phyloP scores from a whole-genome alignment of 352 stramenopile genomes.

The Phytophthora aleatoria region DNA sequence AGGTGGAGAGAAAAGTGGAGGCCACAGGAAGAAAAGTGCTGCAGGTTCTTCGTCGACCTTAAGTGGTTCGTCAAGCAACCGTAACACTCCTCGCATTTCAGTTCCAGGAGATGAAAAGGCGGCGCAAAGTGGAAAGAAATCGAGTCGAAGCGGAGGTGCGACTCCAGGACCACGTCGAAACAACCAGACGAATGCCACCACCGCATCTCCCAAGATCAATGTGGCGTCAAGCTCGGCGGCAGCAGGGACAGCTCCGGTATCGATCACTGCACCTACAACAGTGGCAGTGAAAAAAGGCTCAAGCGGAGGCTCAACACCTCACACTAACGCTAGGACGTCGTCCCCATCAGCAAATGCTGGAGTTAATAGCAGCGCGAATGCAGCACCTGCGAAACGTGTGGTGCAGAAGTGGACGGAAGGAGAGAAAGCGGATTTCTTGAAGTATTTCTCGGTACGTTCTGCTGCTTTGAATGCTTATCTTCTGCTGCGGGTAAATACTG shows the following conservation, averaged over 20 bases:
- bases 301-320: constrained; percentile 16
- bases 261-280: constrained; percentile 6
- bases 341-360: constrained; percentile 32
- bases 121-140: constrained; percentile 45
- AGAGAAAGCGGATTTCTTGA: constrained; percentile 89
- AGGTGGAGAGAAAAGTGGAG: constrained; percentile 30
- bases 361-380: constrained; percentile 14
- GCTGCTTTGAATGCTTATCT: neutral
- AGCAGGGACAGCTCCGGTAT: constrained; percentile 1
- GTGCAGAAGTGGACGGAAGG: constrained; percentile 91
- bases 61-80: constrained; percentile 11
- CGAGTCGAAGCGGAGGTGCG: constrained; percentile 32
- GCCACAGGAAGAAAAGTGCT: constrained; percentile 32
- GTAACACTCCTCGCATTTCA: constrained; percentile 29
- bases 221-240: neutral
- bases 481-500: neutral
- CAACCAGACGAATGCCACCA: constrained; percentile 22
- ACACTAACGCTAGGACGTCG: constrained; percentile 15
- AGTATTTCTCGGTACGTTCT: constrained; percentile 82
- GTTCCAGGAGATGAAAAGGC: constrained; percentile 49
- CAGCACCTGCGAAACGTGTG: constrained; percentile 66
- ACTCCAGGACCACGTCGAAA: constrained; percentile 42
- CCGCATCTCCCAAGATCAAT: constrained; percentile 20
- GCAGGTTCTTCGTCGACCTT: constrained; percentile 17
- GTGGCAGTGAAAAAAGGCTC: constrained; percentile 18